Evolutionary conservation across 164 flowering plant species (phyloP).

Genomic region (Houttuynia cordata): DNA sequence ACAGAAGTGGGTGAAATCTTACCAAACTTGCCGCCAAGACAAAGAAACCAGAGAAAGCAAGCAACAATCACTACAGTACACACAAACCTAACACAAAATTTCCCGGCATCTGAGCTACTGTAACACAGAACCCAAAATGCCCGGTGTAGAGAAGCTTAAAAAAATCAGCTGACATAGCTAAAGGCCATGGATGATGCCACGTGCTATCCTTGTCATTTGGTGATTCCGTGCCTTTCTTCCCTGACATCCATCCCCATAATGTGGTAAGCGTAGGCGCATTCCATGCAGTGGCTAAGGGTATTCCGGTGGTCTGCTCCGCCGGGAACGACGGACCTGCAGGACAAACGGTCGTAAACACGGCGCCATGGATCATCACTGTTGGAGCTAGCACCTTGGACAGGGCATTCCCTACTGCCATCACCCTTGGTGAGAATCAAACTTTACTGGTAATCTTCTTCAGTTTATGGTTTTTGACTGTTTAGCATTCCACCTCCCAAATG

Average conservation of each 20-base stretch:
- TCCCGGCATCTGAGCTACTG: not conserved
- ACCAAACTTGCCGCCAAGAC: not conserved
- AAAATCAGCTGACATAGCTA: constrained; percentile 5
- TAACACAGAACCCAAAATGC: not conserved
- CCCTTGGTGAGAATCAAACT: constrained; percentile 20
- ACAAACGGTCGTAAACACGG: constrained; percentile 24
- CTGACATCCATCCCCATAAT: constrained; percentile 15
- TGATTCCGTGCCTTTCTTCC: constrained; percentile 3
- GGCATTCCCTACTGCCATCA: constrained; percentile 23
- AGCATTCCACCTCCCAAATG: too few species aligned
- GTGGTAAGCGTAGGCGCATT: constrained; percentile 38
- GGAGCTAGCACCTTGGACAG: constrained; percentile 62
- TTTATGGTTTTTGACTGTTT: too few species aligned
- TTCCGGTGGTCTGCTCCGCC: constrained; percentile 35
- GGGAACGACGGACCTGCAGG: constrained; percentile 35
- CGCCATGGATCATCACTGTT: constrained; percentile 60
- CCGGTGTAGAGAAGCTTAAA: constrained; percentile 11
- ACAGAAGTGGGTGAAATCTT: not conserved
- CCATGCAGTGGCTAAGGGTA: constrained; percentile 43
- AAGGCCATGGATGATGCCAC: constrained; percentile 21
- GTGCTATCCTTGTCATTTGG: constrained; percentile 19
- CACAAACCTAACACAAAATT: constrained; percentile 20
- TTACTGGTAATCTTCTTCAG: not conserved
- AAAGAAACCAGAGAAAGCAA: not conserved
- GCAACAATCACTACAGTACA: not conserved